phyloP scores from a whole-genome alignment of 768 basidiomycete genomes.

The Udeniomyces megalosporus region DNA sequence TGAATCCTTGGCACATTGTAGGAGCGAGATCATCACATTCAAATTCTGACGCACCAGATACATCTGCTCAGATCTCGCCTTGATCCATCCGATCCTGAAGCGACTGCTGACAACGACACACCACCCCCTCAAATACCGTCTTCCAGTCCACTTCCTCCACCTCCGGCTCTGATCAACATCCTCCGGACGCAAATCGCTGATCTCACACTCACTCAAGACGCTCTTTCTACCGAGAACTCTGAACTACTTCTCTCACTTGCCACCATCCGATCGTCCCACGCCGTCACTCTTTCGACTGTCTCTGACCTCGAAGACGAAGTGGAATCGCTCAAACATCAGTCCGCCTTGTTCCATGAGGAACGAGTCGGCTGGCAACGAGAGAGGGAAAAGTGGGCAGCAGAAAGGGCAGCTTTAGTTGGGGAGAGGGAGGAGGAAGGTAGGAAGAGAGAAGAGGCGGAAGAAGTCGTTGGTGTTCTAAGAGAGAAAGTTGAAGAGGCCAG shows the following conservation, averaged over 20 bases:
- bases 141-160: neutral
- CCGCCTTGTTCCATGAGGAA: too few species aligned
- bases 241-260: constrained; percentile 5
- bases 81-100: neutral
- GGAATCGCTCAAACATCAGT: too few species aligned
- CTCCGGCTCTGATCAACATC: neutral
- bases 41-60: neutral
- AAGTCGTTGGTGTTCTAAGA: neutral
- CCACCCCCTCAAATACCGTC: neutral
- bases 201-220: neutral
- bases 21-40: constrained; percentile 1
- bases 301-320: constrained; percentile 8
- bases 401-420: neutral
- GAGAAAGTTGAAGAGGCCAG: constrained; percentile 8
- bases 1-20: too few species aligned
- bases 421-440: neutral
- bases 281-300: neutral
- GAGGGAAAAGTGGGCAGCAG: neutral
- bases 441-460: neutral
- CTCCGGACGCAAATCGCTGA: neutral
- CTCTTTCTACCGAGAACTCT: neutral
- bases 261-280: neutral
- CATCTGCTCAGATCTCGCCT: neutral
- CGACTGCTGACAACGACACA: too few species aligned
- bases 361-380: neutral